Conservation (phyloP, 257 asterid species). For the Capsicum chinense region DNA sequence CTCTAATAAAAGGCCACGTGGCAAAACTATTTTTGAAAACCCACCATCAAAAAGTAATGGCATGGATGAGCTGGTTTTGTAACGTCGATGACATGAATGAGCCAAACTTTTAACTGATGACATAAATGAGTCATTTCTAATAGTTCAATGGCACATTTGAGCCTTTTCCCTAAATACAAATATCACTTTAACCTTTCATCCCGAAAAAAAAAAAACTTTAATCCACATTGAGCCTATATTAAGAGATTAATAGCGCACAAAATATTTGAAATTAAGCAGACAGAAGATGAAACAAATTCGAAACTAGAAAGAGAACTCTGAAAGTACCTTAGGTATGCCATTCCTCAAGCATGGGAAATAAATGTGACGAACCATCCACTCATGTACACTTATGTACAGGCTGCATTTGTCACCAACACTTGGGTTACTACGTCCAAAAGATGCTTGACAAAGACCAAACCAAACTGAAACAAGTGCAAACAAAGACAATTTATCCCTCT, state of each 20-base stretch:
- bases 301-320: background rate
- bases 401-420: constrained; percentile 50
- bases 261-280: background rate
- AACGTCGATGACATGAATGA: no score
- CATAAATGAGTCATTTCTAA: no score
- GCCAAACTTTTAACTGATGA: no score
- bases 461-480: background rate
- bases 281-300: background rate
- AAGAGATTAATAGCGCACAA: background rate
- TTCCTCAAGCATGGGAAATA: constrained; percentile 91
- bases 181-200: no score
- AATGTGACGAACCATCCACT: constrained; percentile 97
- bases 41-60: no score
- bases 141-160: no score
- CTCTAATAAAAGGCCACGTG: no score
- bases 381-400: constrained; percentile 99
- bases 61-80: no score
- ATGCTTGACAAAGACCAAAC: background rate
- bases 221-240: background rate
- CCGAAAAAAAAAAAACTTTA: no score
- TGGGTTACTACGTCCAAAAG: constrained; percentile 25
- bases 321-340: constrained; percentile 88
- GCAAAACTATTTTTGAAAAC: no score
- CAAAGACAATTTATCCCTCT: background rate
- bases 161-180: no score